phyloP scores from a whole-genome alignment of 129 eudicot species.

The Flaveria brownii region DNA sequence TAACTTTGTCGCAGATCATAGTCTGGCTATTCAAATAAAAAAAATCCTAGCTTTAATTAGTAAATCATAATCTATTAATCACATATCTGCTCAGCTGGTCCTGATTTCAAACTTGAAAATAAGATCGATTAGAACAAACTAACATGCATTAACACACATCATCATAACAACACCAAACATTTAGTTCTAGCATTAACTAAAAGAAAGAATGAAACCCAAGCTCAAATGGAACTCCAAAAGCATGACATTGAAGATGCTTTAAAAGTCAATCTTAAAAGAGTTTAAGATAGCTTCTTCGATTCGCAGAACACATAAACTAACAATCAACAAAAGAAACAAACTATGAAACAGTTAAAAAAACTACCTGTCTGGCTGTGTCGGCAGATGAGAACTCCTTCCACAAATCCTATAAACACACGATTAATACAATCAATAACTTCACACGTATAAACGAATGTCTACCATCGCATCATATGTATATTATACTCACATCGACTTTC shows the following conservation, averaged over 20 bases:
- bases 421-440: conserved; percentile 11
- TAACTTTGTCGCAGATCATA: no score
- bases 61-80: not conserved
- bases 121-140: not conserved
- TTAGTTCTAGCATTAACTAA: no score
- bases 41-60: not conserved
- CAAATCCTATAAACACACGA: conserved; percentile 28
- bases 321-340: not conserved
- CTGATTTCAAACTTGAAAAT: no score
- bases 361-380: conserved; percentile 39
- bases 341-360: not conserved
- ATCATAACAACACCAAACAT: no score
- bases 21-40: no score
- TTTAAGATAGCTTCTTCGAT: no score
- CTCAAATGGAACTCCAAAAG: no score
- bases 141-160: not conserved
- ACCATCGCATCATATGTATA: not conserved
- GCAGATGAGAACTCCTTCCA: conserved; percentile 40
- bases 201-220: no score
- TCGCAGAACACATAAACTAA: not conserved
- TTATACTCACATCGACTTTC: conserved; percentile 61
- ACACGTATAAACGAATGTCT: not conserved
- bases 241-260: no score
- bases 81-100: not conserved
- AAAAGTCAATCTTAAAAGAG: no score